Conservation (phyloP, 345 rosid species). For the Schrenkiella parvula region DNA sequence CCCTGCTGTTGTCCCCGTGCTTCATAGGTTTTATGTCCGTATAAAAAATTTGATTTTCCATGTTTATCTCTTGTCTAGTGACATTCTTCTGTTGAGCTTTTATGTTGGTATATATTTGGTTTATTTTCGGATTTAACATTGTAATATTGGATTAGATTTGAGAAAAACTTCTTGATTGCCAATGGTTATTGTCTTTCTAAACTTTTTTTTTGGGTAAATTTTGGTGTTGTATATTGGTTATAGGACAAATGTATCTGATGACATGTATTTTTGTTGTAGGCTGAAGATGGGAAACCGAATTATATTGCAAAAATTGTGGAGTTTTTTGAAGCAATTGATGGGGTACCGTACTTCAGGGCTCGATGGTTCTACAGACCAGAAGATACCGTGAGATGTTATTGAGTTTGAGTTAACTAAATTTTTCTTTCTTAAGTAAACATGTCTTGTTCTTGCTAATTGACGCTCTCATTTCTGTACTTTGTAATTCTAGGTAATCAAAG, state of each 20-base stretch:
- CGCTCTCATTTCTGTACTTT: background rate
- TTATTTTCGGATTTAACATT: background rate
- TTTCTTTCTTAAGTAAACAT: background rate
- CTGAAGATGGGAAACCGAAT: constrained; percentile 30
- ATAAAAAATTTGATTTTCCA: no score
- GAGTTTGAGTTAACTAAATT: background rate
- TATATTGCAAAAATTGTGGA: constrained; percentile 34
- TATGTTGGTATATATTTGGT: background rate
- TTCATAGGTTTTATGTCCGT: no score
- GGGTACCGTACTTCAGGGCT: background rate
- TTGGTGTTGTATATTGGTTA: background rate
- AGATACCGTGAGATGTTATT: constrained; percentile 38
- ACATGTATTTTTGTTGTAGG: background rate
- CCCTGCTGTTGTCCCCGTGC: no score
- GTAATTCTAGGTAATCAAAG: constrained; percentile 32
- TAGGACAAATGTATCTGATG: background rate
- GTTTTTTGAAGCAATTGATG: background rate
- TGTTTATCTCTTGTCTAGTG: background rate
- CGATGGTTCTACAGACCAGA: constrained; percentile 30
- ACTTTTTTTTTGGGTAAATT: background rate
- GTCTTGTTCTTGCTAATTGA: background rate
- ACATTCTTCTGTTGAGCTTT: background rate
- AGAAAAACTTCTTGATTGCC: background rate
- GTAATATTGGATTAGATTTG: background rate
- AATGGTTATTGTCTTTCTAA: background rate